phyloP scores from a whole-genome alignment of 1,139 yeast genomes.

The Suhomyces taliae region DNA sequence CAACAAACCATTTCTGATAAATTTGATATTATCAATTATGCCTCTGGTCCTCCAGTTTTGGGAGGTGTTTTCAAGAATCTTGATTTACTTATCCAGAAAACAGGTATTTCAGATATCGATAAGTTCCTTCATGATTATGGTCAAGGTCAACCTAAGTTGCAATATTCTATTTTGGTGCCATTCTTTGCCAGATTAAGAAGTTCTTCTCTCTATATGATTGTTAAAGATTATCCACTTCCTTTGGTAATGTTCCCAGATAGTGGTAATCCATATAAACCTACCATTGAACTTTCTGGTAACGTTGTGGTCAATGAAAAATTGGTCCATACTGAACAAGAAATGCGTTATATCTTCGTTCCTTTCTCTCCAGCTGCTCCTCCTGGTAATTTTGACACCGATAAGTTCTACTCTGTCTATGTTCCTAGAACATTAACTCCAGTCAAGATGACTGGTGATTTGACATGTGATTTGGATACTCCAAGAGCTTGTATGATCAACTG shows the following conservation, averaged over 20 bases:
- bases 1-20: conserved; percentile 31
- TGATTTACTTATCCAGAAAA: conserved; percentile 30
- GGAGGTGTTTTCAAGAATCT: conserved; percentile 33
- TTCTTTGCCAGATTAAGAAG: conserved; percentile 31
- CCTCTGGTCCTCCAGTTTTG: conserved; percentile 38
- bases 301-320: conserved; percentile 45
- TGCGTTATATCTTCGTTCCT: conserved; percentile 47
- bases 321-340: conserved; percentile 38
- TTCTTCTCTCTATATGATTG: conserved; percentile 30
- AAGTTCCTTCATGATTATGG: conserved; percentile 38
- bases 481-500: conserved; percentile 44
- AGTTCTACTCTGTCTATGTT: conserved; percentile 40
- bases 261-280: conserved; percentile 24
- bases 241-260: conserved; percentile 41
- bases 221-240: conserved; percentile 46
- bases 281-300: conserved; percentile 37
- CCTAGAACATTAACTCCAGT: conserved; percentile 50
- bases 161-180: conserved; percentile 43
- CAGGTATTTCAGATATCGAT: conserved; percentile 34
- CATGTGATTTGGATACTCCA: conserved; percentile 35
- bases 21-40: conserved; percentile 36
- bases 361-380: conserved; percentile 40
- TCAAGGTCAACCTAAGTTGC: conserved; percentile 42
- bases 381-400: conserved; percentile 21
- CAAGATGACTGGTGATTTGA: conserved; percentile 38